Conservation (phyloP, 495 filamentous ascomycete genomes). For the Trichoderma parareesei region DNA sequence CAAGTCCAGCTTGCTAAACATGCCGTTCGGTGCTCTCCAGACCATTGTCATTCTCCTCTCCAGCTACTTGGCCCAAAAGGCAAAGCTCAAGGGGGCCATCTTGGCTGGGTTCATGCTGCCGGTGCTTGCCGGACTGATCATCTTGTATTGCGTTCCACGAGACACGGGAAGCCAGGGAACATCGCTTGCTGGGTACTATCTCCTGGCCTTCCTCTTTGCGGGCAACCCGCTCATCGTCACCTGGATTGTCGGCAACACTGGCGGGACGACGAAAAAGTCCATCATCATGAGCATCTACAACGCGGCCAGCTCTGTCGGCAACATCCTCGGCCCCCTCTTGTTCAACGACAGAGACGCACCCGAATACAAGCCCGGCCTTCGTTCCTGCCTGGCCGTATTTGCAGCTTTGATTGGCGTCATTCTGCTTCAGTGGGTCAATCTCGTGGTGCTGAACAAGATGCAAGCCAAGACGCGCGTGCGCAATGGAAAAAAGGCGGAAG, state of each 20-base stretch:
- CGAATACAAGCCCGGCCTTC: constrained; percentile 48
- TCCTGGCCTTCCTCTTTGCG: constrained; percentile 53
- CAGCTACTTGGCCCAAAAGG: constrained; percentile 44
- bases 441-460: constrained; percentile 45
- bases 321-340: constrained; percentile 61
- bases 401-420: constrained; percentile 41
- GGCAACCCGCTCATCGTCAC: constrained; percentile 39
- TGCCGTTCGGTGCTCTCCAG: constrained; percentile 52
- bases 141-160: constrained; percentile 47
- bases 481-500: constrained; percentile 48
- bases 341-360: constrained; percentile 55
- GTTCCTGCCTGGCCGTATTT: constrained; percentile 50
- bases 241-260: constrained; percentile 52
- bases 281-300: constrained; percentile 52
- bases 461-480: constrained; percentile 44
- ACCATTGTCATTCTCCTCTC: constrained; percentile 48
- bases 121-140: constrained; percentile 46
- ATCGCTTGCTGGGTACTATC: constrained; percentile 52
- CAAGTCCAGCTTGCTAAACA: constrained; percentile 55
- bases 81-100: constrained; percentile 42
- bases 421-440: constrained; percentile 41
- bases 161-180: constrained; percentile 29
- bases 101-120: constrained; percentile 43
- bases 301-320: constrained; percentile 52
- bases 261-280: constrained; percentile 64